Conservation (phyloP, 352 stramenopile species). For the Phytophthora megakarya region DNA sequence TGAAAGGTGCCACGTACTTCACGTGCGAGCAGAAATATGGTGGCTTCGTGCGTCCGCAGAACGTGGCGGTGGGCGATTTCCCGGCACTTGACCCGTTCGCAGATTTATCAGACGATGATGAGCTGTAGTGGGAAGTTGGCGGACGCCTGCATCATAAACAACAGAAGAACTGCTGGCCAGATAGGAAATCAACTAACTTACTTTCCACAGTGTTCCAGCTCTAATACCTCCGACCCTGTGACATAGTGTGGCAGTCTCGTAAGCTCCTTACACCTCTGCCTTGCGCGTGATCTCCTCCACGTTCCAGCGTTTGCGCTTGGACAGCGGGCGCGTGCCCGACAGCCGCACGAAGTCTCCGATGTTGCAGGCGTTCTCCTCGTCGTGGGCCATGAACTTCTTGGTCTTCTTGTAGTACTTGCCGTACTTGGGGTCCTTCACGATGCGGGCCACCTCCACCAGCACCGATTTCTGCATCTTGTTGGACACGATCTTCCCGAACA, state of each 20-base stretch:
- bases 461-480: constrained; percentile 98
- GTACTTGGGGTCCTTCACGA: constrained; percentile 95
- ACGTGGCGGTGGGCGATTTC: constrained; percentile 95
- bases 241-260: too few species aligned
- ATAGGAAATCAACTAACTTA: constrained; percentile 53
- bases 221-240: constrained; percentile 9
- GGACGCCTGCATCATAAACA: constrained; percentile 8
- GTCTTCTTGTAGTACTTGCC: constrained; percentile 95
- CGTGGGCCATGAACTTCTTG: constrained; percentile 98
- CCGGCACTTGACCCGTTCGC: constrained; percentile 81
- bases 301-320: constrained; percentile 90
- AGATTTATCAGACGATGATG: constrained; percentile 80
- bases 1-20: constrained; percentile 94
- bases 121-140: constrained; percentile 50
- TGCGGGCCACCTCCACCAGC: constrained; percentile 94
- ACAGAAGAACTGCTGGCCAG: constrained; percentile 23
- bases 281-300: constrained; percentile 90
- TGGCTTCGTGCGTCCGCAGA: constrained; percentile 94
- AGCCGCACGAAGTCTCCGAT: constrained; percentile 88
- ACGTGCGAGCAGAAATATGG: constrained; percentile 91
- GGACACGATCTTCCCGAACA: constrained; percentile 95
- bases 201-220: constrained; percentile 42
- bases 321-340: constrained; percentile 75
- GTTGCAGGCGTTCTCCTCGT: constrained; percentile 94
- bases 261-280: constrained; percentile 77